These are phyloP conservation scores for Iris macrosiphon DNA, from an alignment of 106 monocot genomes.

Conservation along the genomic window DNA sequence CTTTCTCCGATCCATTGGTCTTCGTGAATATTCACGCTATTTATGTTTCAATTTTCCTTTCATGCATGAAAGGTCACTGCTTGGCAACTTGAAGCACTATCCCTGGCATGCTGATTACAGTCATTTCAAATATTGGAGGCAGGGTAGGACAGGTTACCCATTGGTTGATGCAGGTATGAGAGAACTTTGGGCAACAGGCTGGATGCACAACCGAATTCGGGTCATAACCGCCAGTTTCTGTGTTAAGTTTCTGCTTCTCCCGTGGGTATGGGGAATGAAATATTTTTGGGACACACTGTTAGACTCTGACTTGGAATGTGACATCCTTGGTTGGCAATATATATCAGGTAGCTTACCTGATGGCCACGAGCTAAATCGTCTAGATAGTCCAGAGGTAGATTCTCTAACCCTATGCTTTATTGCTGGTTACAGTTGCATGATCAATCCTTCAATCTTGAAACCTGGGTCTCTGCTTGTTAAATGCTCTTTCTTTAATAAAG, in stretches of 20 bases:
- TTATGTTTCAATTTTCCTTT: slow-evolving; percentile 94
- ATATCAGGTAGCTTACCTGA: slow-evolving; percentile 89
- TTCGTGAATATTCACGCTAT: slow-evolving; percentile 90
- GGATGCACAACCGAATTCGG: slow-evolving; percentile 75
- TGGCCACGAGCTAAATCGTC: slow-evolving; percentile 71
- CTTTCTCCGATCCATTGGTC: slow-evolving; percentile 73
- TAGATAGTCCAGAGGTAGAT: slow-evolving; percentile 78
- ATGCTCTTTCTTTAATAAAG: too few species aligned
- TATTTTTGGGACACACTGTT: slow-evolving; percentile 87
- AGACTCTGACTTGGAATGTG: slow-evolving; percentile 81
- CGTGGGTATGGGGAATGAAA: slow-evolving; percentile 94
- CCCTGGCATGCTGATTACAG: slow-evolving; percentile 65
- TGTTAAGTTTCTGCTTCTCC: slow-evolving; percentile 74
- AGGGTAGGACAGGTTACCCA: slow-evolving; percentile 86
- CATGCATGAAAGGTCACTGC: slow-evolving; percentile 63
- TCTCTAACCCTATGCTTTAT: too few species aligned
- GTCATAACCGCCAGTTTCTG: slow-evolving; percentile 71
- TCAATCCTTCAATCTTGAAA: too few species aligned
- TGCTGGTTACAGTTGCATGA: too few species aligned
- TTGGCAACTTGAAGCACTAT: slow-evolving; percentile 70
- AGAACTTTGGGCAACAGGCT: slow-evolving; percentile 94
- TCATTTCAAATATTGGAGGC: slow-evolving; percentile 73
- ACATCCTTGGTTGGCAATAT: slow-evolving; percentile 94
- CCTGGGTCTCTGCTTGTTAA: too few species aligned
- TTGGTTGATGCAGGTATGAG: slow-evolving; percentile 96